Conservation (phyloP, 164 flowering plant genomes). For the Aristolochia fimbriata region DNA sequence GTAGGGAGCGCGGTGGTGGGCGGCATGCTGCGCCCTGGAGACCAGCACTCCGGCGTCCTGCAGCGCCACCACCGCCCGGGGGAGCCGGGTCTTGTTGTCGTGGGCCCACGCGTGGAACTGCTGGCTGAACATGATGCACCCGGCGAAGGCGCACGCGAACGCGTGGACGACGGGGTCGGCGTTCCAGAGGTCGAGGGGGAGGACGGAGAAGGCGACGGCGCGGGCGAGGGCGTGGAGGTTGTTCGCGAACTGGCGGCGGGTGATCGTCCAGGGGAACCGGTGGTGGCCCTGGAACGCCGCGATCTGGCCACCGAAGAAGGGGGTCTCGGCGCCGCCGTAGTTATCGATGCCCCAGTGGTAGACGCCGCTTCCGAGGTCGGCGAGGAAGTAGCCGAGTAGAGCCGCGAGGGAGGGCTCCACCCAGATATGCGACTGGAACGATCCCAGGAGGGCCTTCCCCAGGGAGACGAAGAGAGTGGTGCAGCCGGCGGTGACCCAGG, state of each 20-base stretch:
- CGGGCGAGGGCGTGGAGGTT: constrained; percentile 60
- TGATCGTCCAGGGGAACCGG: constrained; percentile 74
- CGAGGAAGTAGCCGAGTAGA: constrained; percentile 47
- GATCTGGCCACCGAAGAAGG: constrained; percentile 62
- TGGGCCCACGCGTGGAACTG: constrained; percentile 98
- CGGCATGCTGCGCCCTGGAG: constrained; percentile 52
- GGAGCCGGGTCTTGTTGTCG: constrained; percentile 56
- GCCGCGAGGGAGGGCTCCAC: constrained; percentile 54
- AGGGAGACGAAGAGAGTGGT: constrained; percentile 42
- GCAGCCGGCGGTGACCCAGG: constrained; percentile 75
- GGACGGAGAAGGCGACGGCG: constrained; percentile 35
- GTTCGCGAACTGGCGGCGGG: constrained; percentile 72
- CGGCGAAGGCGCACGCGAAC: constrained; percentile 44
- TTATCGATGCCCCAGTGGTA: constrained; percentile 95
- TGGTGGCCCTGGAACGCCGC: constrained; percentile 87
- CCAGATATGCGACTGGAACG: constrained; percentile 22
- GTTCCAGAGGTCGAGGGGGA: constrained; percentile 37
- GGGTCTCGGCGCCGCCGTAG: constrained; percentile 64
- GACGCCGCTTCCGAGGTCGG: constrained; percentile 80
- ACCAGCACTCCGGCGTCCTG: constrained; percentile 70
- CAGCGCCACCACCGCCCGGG: constrained; percentile 48
- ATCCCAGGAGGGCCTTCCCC: constrained; percentile 25
- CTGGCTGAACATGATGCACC: constrained; percentile 87
- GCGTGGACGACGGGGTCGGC: constrained; percentile 30
- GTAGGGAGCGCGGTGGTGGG: constrained; percentile 70